These are phyloP conservation scores for Lecanoromycetidae sp. DNA, from an alignment of 2,329 filamentous ascomycete genomes.

Conservation along the genomic window DNA sequence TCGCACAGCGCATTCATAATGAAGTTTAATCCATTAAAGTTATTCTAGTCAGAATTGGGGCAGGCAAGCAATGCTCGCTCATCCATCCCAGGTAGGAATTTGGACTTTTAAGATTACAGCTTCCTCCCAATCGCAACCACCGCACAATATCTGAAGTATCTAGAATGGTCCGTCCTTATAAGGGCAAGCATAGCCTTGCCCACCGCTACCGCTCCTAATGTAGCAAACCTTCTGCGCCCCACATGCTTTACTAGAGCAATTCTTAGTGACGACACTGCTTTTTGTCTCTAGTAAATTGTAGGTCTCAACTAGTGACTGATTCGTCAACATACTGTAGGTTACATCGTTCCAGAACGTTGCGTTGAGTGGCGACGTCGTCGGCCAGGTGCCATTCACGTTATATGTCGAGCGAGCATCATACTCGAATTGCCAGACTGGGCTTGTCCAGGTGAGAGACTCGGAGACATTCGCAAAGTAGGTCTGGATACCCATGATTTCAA, in stretches of 20 bases:
- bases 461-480: conserved; percentile 25
- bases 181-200: conserved; percentile 17
- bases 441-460: conserved; percentile 21
- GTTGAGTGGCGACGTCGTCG: conserved; percentile 20
- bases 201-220: conserved; percentile 21
- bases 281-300: conserved; percentile 23
- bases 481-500: conserved; percentile 22
- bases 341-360: conserved; percentile 24
- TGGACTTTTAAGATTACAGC: not conserved
- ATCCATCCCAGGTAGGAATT: no score
- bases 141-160: not conserved
- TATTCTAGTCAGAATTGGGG: no score
- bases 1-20: no score
- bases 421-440: conserved; percentile 23
- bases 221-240: conserved; percentile 23
- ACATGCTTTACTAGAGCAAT: conserved; percentile 18
- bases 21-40: no score
- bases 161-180: conserved; percentile 8
- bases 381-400: conserved; percentile 18
- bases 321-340: conserved; percentile 21
- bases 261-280: conserved; percentile 18
- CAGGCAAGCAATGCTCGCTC: no score
- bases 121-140: not conserved
- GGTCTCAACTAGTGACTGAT: conserved; percentile 19
- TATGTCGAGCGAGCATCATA: conserved; percentile 22